Evolutionary conservation across 805 yeast genomes (phyloP).

Genomic region (Ogataea angusta): DNA sequence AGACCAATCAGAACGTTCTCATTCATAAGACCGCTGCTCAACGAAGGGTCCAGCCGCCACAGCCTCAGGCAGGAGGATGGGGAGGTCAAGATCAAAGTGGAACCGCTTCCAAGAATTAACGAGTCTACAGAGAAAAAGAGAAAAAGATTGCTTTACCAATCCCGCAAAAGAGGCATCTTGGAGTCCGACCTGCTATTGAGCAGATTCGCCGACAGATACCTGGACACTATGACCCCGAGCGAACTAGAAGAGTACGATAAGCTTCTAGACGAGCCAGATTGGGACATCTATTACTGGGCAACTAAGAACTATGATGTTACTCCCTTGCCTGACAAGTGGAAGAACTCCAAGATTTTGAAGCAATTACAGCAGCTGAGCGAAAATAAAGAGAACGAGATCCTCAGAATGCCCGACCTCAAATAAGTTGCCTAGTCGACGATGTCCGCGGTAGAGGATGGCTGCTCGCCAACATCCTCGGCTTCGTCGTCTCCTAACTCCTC

Average conservation of each 20-base stretch:
- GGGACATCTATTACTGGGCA: conserved; percentile 99
- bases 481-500: conserved; percentile 25
- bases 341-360: conserved; percentile 57
- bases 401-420: conserved; percentile 81
- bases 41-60: conserved; percentile 21
- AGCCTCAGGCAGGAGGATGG: conserved; percentile 31
- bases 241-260: conserved; percentile 83
- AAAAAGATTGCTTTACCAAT: conserved; percentile 87
- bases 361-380: conserved; percentile 70
- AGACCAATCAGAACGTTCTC: conserved; percentile 11
- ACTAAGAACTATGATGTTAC: conserved; percentile 77
- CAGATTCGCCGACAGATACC: conserved; percentile 76
- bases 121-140: conserved; percentile 73
- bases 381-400: conserved; percentile 65
- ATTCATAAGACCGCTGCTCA: conserved; percentile 10
- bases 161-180: conserved; percentile 90
- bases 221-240: conserved; percentile 53
- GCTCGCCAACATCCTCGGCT: conserved; percentile 16
- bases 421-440: conserved; percentile 35
- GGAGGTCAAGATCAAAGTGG: conserved; percentile 59
- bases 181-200: conserved; percentile 87
- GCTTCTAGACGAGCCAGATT: conserved; percentile 89
- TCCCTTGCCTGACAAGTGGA: conserved; percentile 87
- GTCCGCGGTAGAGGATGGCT: conserved; percentile 32
- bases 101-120: conserved; percentile 73